Conservation (phyloP, 495 filamentous ascomycete genomes). For the Neurospora tetrasperma region DNA sequence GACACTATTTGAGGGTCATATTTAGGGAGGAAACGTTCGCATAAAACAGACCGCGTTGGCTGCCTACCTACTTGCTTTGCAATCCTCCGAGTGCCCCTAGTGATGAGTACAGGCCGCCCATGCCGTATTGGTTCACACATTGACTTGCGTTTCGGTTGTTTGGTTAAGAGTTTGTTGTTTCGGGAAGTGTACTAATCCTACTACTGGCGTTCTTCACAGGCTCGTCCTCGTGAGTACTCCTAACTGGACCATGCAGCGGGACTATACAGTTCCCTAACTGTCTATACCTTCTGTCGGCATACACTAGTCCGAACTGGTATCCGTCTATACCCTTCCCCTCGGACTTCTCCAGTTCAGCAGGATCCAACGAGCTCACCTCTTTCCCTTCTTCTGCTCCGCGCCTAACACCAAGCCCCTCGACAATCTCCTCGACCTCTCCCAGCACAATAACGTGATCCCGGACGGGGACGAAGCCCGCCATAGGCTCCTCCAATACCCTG, state of each 20-base stretch:
- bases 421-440: conserved; percentile 39
- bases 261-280: conserved; percentile 25
- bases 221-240: not conserved
- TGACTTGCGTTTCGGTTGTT: not conserved
- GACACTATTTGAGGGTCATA: not conserved
- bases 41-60: not conserved
- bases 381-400: not conserved
- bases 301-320: conserved; percentile 27
- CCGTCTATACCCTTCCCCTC: not conserved
- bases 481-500: conserved; percentile 20
- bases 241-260: conserved; percentile 3
- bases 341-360: not conserved
- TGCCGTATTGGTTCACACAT: not conserved
- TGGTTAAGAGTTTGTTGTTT: not conserved
- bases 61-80: not conserved
- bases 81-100: not conserved
- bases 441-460: conserved; percentile 46
- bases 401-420: conserved; percentile 16
- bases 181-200: not conserved
- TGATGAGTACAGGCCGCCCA: not conserved
- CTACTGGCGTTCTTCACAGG: not conserved
- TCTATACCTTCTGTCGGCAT: conserved; percentile 34
- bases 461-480: conserved; percentile 31
- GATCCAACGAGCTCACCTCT: not conserved
- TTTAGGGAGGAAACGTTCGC: not conserved